Evolutionary conservation across 2,329 filamentous ascomycete species (phyloP).

Genomic region (Paracorniculantispora psalliotae): DNA sequence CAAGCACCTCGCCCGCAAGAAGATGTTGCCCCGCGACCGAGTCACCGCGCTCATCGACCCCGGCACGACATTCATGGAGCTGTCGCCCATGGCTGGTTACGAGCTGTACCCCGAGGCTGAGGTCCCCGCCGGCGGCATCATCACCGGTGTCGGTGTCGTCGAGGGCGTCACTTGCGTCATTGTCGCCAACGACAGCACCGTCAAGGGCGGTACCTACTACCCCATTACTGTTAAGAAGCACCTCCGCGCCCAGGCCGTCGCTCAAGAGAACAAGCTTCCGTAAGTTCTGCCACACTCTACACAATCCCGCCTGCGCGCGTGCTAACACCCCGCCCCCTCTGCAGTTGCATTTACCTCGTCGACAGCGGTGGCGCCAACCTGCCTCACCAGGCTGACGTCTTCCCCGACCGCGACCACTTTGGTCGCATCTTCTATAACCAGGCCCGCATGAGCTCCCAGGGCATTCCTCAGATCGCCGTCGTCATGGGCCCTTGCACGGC

Average conservation of each 20-base stretch:
- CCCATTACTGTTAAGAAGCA: conserved; percentile 98
- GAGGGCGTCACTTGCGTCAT: conserved; percentile 90
- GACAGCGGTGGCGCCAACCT: conserved; percentile 95
- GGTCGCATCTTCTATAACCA: conserved; percentile 98
- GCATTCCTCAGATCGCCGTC: conserved; percentile 88
- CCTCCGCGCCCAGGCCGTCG: conserved; percentile 83
- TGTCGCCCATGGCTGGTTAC: conserved; percentile 87
- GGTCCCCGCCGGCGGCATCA: conserved; percentile 83
- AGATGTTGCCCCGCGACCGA: conserved; percentile 91
- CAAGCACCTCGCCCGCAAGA: conserved; percentile 81
- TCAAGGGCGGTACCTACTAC: conserved; percentile 96
- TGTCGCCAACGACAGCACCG: conserved; percentile 92
- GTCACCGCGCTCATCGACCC: conserved; percentile 84
- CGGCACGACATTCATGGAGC: conserved; percentile 83
- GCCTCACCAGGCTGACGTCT: conserved; percentile 91
- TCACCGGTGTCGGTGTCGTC: conserved; percentile 86
- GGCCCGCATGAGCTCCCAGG: conserved; percentile 81
- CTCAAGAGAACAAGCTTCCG: conserved; percentile 76
- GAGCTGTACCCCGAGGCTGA: conserved; percentile 83
- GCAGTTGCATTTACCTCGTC: conserved; percentile 85
- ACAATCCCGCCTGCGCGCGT: background rate
- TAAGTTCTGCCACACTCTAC: conserved; percentile 30
- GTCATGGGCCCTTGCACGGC: conserved; percentile 98
- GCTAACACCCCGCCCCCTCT: background rate
- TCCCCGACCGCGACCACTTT: conserved; percentile 92